A percentile compares a stretch with the other conserved stretches of the same genome.
phyloP scores from a whole-genome alignment of 2,329 filamentous ascomycete genomes.

The Geosmithia morbida region DNA sequence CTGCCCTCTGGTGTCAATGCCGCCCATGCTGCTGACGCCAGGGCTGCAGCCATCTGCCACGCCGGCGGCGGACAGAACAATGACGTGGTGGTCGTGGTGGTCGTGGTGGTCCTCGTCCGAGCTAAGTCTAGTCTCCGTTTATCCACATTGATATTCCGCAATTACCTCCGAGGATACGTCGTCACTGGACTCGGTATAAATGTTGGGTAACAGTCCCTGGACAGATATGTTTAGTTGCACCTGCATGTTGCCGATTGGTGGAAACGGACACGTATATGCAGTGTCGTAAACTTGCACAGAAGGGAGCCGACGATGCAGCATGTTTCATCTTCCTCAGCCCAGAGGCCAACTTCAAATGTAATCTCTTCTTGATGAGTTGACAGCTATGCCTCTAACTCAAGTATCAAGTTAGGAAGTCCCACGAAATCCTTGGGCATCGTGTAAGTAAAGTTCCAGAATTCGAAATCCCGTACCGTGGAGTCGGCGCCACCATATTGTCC shows the following conservation, averaged over 20 bases:
- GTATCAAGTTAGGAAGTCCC: conserved; percentile 1
- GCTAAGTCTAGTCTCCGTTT: neutral
- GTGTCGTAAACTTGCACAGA: too few relatives aligned
- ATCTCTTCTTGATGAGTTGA: too few relatives aligned
- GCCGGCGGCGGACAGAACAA: conserved; percentile 16
- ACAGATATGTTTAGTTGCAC: too few relatives aligned
- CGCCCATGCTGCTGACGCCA: conserved; percentile 7
- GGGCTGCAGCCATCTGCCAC: conserved; percentile 15
- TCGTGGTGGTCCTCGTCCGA: neutral
- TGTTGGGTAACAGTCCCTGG: too few relatives aligned
- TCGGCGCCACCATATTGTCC: conserved; percentile 20
- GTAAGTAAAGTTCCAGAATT: conserved; percentile 31
- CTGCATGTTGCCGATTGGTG: too few relatives aligned
- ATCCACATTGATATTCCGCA: too few relatives aligned
- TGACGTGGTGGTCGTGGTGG: neutral
- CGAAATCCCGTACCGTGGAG: conserved; percentile 20
- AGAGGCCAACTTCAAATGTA: too few relatives aligned
- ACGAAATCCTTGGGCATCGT: conserved; percentile 15
- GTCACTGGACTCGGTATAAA: too few relatives aligned
- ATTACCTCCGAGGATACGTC: too few relatives aligned
- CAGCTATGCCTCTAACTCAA: conserved; percentile 1
- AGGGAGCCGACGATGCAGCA: too few relatives aligned
- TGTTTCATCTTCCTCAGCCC: too few relatives aligned
- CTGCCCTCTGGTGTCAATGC: conserved; percentile 35
- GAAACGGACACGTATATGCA: too few relatives aligned